Conservation (phyloP, 2,329 filamentous ascomycete genomes). For the Thielaviopsis punctulata region DNA sequence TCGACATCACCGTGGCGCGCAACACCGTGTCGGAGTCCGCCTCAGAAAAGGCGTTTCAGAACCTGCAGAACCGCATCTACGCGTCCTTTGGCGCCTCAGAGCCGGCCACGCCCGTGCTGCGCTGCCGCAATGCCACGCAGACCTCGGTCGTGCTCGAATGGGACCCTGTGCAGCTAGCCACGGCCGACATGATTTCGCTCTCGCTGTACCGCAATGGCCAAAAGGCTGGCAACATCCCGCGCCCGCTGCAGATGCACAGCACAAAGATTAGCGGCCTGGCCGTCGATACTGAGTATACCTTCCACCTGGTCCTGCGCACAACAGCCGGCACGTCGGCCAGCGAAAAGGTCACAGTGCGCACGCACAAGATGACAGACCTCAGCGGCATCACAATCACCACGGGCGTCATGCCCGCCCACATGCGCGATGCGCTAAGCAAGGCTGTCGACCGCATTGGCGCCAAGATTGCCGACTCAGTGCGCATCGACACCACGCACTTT, state of each 20-base stretch:
- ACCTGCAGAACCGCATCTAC: slow-evolving; percentile 80
- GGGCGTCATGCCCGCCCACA: slow-evolving; percentile 59
- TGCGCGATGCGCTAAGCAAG: slow-evolving; percentile 53
- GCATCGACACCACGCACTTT: slow-evolving; percentile 97
- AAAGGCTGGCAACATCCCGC: slow-evolving; percentile 89
- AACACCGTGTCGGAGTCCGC: slow-evolving; percentile 64
- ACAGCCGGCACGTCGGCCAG: slow-evolving; percentile 74
- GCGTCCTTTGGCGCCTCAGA: slow-evolving; percentile 67
- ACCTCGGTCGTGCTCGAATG: slow-evolving; percentile 97
- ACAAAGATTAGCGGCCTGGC: slow-evolving; percentile 94
- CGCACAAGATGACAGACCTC: slow-evolving; percentile 97
- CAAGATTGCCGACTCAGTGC: slow-evolving; percentile 73
- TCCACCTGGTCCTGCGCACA: slow-evolving; percentile 81
- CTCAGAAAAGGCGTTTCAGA: slow-evolving; percentile 58
- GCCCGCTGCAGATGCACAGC: slow-evolving; percentile 70
- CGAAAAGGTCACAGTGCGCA: slow-evolving; percentile 70
- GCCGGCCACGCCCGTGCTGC: slow-evolving; percentile 60
- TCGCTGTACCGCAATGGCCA: slow-evolving; percentile 89
- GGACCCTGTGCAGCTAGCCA: slow-evolving; percentile 87
- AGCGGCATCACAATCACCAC: slow-evolving; percentile 89
- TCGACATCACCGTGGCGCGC: slow-evolving; percentile 88
- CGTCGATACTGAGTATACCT: slow-evolving; percentile 91
- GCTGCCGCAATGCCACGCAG: slow-evolving; percentile 92
- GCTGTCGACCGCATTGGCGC: slow-evolving; percentile 82
- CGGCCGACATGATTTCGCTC: slow-evolving; percentile 75